Evolutionary conservation across 2,329 filamentous ascomycete species (phyloP).

Genomic region (Penicillium nordicum): DNA sequence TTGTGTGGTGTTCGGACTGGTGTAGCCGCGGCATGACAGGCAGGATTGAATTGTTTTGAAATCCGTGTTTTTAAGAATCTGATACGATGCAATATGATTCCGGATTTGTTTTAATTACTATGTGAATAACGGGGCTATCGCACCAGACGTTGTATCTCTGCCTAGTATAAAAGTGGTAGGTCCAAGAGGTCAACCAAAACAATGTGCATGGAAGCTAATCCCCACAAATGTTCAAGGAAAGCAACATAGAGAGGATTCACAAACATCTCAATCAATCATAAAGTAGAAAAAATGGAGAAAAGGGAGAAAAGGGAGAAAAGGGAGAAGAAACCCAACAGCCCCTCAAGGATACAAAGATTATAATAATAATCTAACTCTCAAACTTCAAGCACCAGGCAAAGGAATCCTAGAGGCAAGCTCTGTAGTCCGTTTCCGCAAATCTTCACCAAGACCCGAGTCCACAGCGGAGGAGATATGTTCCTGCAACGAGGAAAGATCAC

Average conservation of each 20-base stretch:
- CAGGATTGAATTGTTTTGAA: conserved; percentile 18
- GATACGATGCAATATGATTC: conserved; percentile 9
- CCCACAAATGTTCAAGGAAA: neutral
- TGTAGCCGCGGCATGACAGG: conserved; percentile 19
- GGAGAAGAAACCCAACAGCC: neutral
- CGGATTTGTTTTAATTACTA: neutral
- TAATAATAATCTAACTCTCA: neutral
- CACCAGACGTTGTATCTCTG: neutral
- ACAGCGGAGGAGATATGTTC: conserved; percentile 25
- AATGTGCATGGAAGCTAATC: neutral
- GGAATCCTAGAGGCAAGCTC: conserved; percentile 17
- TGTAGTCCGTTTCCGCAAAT: conserved; percentile 59
- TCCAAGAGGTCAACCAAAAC: neutral
- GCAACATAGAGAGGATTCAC: neutral
- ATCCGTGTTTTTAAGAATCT: neutral
- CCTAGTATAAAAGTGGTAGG: neutral
- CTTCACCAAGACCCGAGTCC: conserved; percentile 79
- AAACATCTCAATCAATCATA: neutral
- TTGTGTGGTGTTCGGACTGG: conserved; percentile 23
- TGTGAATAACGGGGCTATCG: neutral
- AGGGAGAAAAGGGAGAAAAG: neutral
- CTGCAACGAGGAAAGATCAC: conserved; percentile 18
- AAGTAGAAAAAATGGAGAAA: neutral
- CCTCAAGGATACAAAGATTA: neutral
- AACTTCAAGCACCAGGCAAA: conserved; percentile 12